These are phyloP conservation scores for Nadsonia starkeyi-henricii DNA, from an alignment of 1,139 yeast species.

Conservation along the genomic window DNA sequence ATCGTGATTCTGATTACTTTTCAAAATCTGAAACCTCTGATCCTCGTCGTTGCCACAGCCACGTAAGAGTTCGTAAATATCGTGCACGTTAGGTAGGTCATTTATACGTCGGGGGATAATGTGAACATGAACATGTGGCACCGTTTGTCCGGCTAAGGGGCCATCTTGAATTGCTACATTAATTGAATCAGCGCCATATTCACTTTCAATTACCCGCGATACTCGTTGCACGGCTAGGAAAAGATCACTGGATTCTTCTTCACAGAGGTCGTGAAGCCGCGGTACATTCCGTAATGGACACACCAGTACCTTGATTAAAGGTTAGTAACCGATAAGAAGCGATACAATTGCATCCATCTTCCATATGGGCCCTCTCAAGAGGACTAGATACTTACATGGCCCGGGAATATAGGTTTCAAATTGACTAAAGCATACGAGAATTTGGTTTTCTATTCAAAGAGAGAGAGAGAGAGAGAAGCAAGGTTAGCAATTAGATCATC, in stretches of 20 bases:
- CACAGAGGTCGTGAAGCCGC: slow-evolving; percentile 51
- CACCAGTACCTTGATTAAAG: slow-evolving; percentile 32
- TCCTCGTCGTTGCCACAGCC: neutral
- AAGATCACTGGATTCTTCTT: slow-evolving; percentile 64
- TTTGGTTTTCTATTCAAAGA: slow-evolving; percentile 13
- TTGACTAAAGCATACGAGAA: slow-evolving; percentile 70
- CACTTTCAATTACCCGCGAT: slow-evolving; percentile 46
- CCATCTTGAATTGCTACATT: slow-evolving; percentile 95
- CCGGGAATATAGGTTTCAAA: slow-evolving; percentile 78
- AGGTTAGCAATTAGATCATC: too few species aligned
- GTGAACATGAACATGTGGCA: slow-evolving; percentile 90
- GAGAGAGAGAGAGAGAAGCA: too few species aligned
- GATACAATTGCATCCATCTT: too few species aligned
- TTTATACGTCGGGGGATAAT: slow-evolving; percentile 65
- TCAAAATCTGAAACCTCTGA: neutral
- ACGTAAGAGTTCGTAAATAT: slow-evolving; percentile 34
- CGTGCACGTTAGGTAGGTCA: slow-evolving; percentile 48
- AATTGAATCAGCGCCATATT: slow-evolving; percentile 64
- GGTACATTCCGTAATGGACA: slow-evolving; percentile 61
- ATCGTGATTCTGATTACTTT: neutral
- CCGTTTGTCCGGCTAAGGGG: slow-evolving; percentile 85
- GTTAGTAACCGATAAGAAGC: too few species aligned
- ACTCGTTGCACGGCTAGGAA: slow-evolving; percentile 64
- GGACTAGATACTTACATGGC: slow-evolving; percentile 34
- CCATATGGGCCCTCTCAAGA: too few species aligned